Percentiles rank a stretch among this genome's conserved stretches.
These are phyloP conservation scores for Eugenia klotzschiana DNA, from an alignment of 441 rosid species.

Conservation along the genomic window DNA sequence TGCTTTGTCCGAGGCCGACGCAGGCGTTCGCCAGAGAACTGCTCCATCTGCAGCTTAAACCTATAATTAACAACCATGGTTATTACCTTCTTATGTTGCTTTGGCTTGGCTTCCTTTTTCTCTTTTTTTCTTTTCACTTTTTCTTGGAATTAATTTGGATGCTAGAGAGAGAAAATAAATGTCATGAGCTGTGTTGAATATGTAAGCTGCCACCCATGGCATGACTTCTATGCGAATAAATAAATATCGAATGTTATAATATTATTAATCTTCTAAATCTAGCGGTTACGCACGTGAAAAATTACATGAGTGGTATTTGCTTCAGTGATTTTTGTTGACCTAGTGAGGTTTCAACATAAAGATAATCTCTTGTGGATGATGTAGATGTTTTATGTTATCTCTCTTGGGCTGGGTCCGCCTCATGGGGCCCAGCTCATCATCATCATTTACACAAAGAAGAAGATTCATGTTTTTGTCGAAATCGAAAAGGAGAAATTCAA, in stretches of 20 bases:
- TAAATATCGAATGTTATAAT: not conserved
- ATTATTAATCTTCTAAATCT: not conserved
- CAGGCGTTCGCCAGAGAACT: not conserved
- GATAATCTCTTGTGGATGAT: not conserved
- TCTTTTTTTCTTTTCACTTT: not conserved
- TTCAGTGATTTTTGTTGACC: too few relatives aligned
- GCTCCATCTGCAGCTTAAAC: constrained; percentile 31
- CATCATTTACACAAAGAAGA: not conserved
- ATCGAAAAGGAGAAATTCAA: too few relatives aligned
- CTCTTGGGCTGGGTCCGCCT: not conserved
- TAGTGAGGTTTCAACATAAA: not conserved
- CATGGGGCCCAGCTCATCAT: not conserved
- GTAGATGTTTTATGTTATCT: not conserved
- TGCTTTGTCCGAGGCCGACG: constrained; percentile 5
- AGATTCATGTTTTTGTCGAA: too few relatives aligned
- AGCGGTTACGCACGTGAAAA: not conserved
- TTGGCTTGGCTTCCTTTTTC: not conserved
- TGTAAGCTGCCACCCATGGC: not conserved
- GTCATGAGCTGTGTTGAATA: not conserved
- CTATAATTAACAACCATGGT: not conserved
- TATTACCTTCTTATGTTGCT: not conserved
- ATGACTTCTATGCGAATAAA: not conserved
- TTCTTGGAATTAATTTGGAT: not conserved
- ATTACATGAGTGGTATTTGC: not conserved
- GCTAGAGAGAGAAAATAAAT: not conserved